phyloP scores from a whole-genome alignment of 148 eudicot genomes.

The Cornus suecica region DNA sequence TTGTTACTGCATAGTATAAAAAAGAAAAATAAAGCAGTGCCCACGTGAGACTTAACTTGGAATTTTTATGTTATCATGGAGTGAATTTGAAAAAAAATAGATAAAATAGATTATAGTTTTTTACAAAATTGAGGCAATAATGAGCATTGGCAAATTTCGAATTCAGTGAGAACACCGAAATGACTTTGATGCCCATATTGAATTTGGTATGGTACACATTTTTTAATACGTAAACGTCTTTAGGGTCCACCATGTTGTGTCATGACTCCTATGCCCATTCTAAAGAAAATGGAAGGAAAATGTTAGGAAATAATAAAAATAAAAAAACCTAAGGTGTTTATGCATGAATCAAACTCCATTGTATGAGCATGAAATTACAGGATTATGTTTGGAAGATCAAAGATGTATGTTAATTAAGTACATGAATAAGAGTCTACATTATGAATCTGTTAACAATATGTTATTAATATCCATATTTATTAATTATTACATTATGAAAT shows the following conservation, averaged over 20 bases:
- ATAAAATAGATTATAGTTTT: background rate
- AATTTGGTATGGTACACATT: background rate
- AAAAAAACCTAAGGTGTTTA: background rate
- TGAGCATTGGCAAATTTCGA: slow-evolving; percentile 11
- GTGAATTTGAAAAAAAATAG: background rate
- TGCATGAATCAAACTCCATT: background rate
- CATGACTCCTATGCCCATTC: background rate
- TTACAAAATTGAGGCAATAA: slow-evolving; percentile 9
- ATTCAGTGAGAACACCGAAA: background rate
- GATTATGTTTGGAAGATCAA: background rate
- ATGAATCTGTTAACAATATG: no score
- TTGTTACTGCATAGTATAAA: background rate
- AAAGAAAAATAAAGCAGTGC: background rate
- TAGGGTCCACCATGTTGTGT: background rate
- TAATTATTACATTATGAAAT: no score
- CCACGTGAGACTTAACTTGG: background rate
- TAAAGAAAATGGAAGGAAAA: background rate
- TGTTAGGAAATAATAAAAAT: background rate
- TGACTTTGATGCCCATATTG: background rate
- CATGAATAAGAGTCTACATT: no score
- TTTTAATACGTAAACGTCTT: background rate
- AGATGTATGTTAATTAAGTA: background rate
- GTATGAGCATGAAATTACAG: background rate
- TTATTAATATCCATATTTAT: no score
- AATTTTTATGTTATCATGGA: background rate